Evolutionary conservation across 1,284 basidiomycete genomes (phyloP), one percentile per base, ranked within the genome.

Genomic region (Fomitopsis schrenkii): DNA sequence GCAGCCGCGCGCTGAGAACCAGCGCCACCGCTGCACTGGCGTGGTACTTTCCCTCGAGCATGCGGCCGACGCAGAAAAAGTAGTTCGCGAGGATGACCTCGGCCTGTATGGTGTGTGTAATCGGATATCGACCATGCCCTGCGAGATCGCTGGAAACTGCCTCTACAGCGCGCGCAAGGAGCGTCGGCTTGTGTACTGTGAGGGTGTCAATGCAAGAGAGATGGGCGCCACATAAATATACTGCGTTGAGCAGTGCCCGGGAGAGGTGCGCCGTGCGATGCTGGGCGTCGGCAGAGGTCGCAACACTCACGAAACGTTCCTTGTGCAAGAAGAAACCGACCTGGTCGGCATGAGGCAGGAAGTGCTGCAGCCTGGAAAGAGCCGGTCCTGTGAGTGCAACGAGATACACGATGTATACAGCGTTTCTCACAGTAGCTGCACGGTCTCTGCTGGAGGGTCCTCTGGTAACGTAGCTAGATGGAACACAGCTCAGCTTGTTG

Each of bases 81-180:
- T 80, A 82, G 57, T 74, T 73, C 0, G 79, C 75, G 26, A 83
- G 72, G 6, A 83, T 73, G 3, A 80, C 71, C 59, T 82, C 79
- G 0, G 80, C 79, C 64, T 82, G 80, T 42, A 81, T 74, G 15
- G 75, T 68, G 15, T 69, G 62, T 55, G 58, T 73, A 60, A 67
- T 70, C 53, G 69, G 74, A 58, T 63, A 72, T 8, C 74, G 70
- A 54, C 70, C 72, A 36, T 66, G 58, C 28, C 76, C 66, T 50
- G 33, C 36, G 3, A 54, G 52, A 26, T 54, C 52, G 12, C 8
- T 10, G 17, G 52, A 54, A 2, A 54, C 52, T 1, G 52, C 52
- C 14, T 54, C 52, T 7, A 76, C 61, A 5, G 68, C 67, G 35
- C 72, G 66, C 41, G 67, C 63, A 59, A 76, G 70, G 54, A 73